These are phyloP conservation scores for Casuarina glauca DNA, from an alignment of 306 rosid species.

Conservation along the genomic window DNA sequence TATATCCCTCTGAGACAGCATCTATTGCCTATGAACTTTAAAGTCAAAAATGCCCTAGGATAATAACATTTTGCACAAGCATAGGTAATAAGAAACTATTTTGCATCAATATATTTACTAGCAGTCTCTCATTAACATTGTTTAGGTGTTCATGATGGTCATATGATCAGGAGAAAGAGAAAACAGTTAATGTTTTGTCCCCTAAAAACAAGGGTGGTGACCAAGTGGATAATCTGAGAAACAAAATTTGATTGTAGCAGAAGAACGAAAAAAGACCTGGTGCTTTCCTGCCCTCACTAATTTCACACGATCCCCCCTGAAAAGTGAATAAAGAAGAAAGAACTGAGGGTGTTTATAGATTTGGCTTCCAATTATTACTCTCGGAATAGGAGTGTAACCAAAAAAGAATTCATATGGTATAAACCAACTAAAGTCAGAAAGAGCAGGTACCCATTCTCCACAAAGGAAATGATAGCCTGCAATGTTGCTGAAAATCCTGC, in stretches of 20 bases:
- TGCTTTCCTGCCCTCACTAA: conserved; percentile 89
- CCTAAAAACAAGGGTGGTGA: not conserved
- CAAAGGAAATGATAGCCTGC: conserved; percentile 96
- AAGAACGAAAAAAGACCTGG: conserved; percentile 59
- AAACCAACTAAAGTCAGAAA: conserved; percentile 24
- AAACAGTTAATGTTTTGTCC: conserved; percentile 9
- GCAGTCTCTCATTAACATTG: conserved; percentile 8
- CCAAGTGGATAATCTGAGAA: not conserved
- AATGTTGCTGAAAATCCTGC: conserved; percentile 98
- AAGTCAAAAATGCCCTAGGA: not conserved
- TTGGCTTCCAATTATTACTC: conserved; percentile 18
- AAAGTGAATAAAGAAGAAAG: conserved; percentile 24
- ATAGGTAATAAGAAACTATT: conserved; percentile 11
- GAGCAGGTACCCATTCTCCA: conserved; percentile 75
- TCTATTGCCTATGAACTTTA: not conserved
- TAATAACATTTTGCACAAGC: conserved; percentile 5
- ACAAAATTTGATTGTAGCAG: conserved; percentile 19
- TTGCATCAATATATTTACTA: conserved; percentile 18
- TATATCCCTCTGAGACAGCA: not conserved
- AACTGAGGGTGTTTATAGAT: conserved; percentile 18
- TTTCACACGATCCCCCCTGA: conserved; percentile 84
- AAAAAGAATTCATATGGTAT: conserved; percentile 10
- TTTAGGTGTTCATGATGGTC: conserved; percentile 12
- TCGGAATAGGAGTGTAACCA: not conserved
- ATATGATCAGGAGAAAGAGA: conserved; percentile 1